A percentile compares a stretch with the other conserved stretches of the same genome.
These are phyloP conservation scores for Biscogniauxia marginata DNA, from an alignment of 2,329 filamentous ascomycete genomes.

Conservation along the genomic window DNA sequence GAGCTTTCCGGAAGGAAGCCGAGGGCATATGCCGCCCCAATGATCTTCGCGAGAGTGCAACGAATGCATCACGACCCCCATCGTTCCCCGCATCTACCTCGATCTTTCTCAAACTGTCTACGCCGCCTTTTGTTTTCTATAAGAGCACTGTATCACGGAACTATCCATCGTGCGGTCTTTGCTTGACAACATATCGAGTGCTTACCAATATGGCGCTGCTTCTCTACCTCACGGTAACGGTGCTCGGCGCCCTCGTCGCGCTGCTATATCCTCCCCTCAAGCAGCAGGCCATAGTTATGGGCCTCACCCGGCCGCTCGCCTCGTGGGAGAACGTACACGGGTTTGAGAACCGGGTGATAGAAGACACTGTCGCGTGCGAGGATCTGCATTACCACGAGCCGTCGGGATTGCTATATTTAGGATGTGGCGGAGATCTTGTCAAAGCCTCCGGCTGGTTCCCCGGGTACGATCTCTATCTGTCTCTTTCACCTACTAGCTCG, in stretches of 20 bases:
- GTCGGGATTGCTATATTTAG: constrained; percentile 52
- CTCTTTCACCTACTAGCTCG: background rate
- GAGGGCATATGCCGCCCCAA: background rate
- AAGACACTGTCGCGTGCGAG: constrained; percentile 56
- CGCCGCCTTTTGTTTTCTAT: background rate
- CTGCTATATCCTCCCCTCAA: constrained; percentile 21
- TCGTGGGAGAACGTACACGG: constrained; percentile 21
- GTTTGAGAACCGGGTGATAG: constrained; percentile 35
- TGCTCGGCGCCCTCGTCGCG: constrained; percentile 19
- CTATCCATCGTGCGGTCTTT: background rate
- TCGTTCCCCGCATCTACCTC: background rate
- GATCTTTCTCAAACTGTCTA: background rate
- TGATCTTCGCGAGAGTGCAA: background rate
- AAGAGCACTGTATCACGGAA: no score
- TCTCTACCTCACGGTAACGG: constrained; percentile 13
- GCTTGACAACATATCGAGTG: background rate
- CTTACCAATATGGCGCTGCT: constrained; percentile 16
- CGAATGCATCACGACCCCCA: background rate
- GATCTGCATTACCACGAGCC: constrained; percentile 56
- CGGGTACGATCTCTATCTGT: constrained; percentile 17
- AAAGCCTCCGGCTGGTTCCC: constrained; percentile 24
- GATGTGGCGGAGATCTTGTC: constrained; percentile 47
- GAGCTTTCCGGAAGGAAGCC: background rate
- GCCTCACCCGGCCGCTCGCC: constrained; percentile 16
- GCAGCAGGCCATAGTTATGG: constrained; percentile 14